Base-by-base conservation (phyloP, 1,139 yeast genomes). In the Yamadazyma dendronema region DNA sequence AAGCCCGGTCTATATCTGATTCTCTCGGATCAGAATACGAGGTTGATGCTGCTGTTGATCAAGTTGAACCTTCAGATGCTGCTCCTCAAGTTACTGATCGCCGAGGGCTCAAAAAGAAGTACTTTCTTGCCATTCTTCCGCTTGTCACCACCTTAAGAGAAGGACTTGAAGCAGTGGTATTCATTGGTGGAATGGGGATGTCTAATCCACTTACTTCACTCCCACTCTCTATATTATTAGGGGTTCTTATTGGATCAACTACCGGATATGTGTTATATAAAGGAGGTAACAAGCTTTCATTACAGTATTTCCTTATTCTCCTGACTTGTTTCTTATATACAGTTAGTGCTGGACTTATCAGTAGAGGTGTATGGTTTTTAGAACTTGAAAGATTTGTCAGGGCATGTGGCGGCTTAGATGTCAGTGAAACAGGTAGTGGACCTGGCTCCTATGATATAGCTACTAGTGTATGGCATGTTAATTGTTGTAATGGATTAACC, bases 361-460 rank as follows among this genome's bases (percentile, higher is more conserved):
- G 71, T 39, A 57, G 88, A 49, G 95, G 96, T 25, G 77, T 90
- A 25, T 90, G 97, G 97, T 87, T 81, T 59, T 74, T 89, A 43
- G 95, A 90, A 59, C 65, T 83, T 39, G 86, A 86, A 57, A 60
- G 63, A 41, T 85, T 74, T 61, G 79, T 82, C 31, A 71, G 78
- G 46, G 61, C 62, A 46, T 76, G 92, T 57, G 81, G 83, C 40
- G 97, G 96, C 2, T 80, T 86, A 43, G 96, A 90, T 57, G 90
- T 87, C 47, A 76, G 92, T 33, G 97, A 90, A 62, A 77, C 79
- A 9, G 97, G 97, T 5, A 76, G 81, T 37, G 97, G 97, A 0
- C 96, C 97, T 1, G 97, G 97, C 7, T 85, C 96, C 1, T 90
- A 90, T 61, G 95, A 90, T 58, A 79, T 90, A 39, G 53, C 77